Evolutionary conservation across 139 green algal genomes (phyloP).

Genomic region (Picochlorum sp.): DNA sequence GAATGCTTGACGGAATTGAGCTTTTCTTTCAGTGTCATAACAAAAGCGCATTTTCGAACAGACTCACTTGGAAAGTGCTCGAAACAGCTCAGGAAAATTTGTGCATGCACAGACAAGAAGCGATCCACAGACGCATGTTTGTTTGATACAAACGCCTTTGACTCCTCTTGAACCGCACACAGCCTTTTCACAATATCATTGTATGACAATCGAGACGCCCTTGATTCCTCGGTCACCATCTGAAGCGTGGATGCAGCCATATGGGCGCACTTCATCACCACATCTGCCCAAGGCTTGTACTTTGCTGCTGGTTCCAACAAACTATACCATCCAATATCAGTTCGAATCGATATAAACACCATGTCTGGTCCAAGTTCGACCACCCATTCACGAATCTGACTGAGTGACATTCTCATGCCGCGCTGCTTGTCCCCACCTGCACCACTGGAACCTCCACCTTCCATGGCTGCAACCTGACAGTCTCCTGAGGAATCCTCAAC

Average conservation of each 20-base stretch:
- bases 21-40: slow-evolving; percentile 42
- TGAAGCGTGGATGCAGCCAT: slow-evolving; percentile 54
- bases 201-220: slow-evolving; percentile 71
- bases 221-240: slow-evolving; percentile 48
- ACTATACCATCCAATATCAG: slow-evolving; percentile 84
- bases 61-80: slow-evolving; percentile 56
- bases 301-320: slow-evolving; percentile 46
- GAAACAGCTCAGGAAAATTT: slow-evolving; percentile 90
- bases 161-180: slow-evolving; percentile 27
- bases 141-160: slow-evolving; percentile 54
- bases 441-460: slow-evolving; percentile 13
- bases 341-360: slow-evolving; percentile 86
- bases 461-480: slow-evolving; percentile 31
- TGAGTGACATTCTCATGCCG: slow-evolving; percentile 81
- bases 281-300: slow-evolving; percentile 74
- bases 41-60: slow-evolving; percentile 66
- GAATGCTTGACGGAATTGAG: slow-evolving; percentile 66
- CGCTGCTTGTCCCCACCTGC: slow-evolving; percentile 9
- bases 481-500: slow-evolving; percentile 67
- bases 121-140: slow-evolving; percentile 60
- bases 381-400: slow-evolving; percentile 85
- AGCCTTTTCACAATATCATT: slow-evolving; percentile 59
- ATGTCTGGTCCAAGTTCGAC: slow-evolving; percentile 78
- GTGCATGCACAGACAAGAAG: slow-evolving; percentile 86
- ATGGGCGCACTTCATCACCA: slow-evolving; percentile 60